Evolutionary conservation across 1,284 basidiomycete species (phyloP), one percentile per base, ranked within the genome.

Genomic region (Trametes hirsuta): DNA sequence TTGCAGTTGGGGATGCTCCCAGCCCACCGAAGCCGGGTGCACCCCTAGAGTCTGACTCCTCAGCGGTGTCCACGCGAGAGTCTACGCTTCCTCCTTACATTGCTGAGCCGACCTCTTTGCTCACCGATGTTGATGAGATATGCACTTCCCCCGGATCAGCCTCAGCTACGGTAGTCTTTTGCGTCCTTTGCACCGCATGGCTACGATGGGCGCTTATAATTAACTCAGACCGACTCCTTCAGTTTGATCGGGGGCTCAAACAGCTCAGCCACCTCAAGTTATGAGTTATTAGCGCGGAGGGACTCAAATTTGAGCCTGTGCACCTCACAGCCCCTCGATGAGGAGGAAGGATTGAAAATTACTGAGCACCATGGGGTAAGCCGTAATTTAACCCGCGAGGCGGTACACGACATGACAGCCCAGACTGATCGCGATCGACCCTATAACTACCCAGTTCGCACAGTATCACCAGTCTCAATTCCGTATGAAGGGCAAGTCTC

Each of bases 401-500:
- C 30, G 30, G 30, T 36, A 24, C 10, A 22, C n/a, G 15, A 18
- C 18, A 8, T 6, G 4, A 3, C 11, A 8, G 6, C 18, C 18
- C 4, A 18, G 5, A 6, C 21, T 22, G n/a, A 25, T 25, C 12
- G 11, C 45, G 39, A 37, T 37, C 46, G 41, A 12, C 53, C 50
- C 50, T 21, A 39, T 21, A 3, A 8, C 14, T 9, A 3, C 24
- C 10, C 53, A 84, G 82, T 84, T 82, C 58, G 76, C 72, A 44
- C 74, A 78, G 51, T 84, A 81, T 63, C 82, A 84, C 61, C 81
- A 80, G 55, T 80, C 80, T 1, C 77, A 84, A 14, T 69, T 84
- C 11, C 63, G 67, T 1, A 57, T 82, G 12, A 75, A 73, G 40
- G 74, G 76, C 35, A 68, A 74, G 54, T 75, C 68, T 12, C 76